Evolutionary conservation across 441 rosid species (phyloP).

Genomic region (Pelargonium citronellum): DNA sequence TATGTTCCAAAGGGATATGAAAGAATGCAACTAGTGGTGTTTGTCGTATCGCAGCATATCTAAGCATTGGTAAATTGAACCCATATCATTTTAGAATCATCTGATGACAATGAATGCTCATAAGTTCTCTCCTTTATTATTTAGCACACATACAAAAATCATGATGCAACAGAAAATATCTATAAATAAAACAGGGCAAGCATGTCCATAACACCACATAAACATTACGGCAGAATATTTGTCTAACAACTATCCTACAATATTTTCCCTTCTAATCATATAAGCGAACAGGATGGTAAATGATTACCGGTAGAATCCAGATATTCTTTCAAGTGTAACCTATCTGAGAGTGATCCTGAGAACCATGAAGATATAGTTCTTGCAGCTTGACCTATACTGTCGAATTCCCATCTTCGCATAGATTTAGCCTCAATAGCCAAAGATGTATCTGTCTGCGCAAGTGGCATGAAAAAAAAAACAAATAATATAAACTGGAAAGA

Average conservation of each 20-base stretch:
- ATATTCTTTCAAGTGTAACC: constrained; percentile 43
- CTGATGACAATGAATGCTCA: neutral
- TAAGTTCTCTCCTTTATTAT: neutral
- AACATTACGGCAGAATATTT: neutral
- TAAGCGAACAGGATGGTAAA: constrained; percentile 7
- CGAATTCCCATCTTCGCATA: constrained; percentile 97
- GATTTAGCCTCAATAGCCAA: constrained; percentile 78
- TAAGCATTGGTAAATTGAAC: neutral
- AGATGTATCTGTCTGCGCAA: constrained; percentile 80
- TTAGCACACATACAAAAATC: neutral
- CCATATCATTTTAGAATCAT: neutral
- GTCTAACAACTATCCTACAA: neutral
- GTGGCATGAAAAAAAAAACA: constrained; percentile 23
- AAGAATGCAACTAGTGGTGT: constrained; percentile 1
- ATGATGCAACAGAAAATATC: neutral
- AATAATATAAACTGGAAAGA: constrained; percentile 12
- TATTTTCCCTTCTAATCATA: constrained; percentile 1
- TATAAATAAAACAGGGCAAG: neutral
- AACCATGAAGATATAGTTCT: constrained; percentile 64
- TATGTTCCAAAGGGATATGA: constrained; percentile 2
- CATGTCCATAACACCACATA: neutral
- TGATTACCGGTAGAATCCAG: constrained; percentile 55
- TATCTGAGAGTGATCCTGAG: constrained; percentile 55
- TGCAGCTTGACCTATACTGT: constrained; percentile 72
- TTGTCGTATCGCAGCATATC: neutral